Evolutionary conservation across 441 rosid genomes (phyloP), one percentile per base, ranked within the genome.

Genomic region (Capsella rubella): DNA sequence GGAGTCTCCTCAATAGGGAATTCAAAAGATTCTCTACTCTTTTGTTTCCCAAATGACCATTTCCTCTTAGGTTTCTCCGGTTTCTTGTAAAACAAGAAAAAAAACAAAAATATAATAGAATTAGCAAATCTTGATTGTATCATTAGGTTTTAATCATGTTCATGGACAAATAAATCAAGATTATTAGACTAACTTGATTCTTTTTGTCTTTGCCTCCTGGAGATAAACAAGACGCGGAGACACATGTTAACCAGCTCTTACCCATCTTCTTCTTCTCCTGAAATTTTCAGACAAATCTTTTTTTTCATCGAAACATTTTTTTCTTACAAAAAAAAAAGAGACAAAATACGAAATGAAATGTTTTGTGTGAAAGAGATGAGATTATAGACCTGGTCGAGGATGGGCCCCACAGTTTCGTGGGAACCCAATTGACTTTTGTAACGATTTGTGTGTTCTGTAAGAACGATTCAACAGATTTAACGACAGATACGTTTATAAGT

Each of bases 391-490:
- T 76, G 55, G 75, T 76, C 54, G 4, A 47, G 55, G 55, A 64
- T 69, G 79, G 79, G 75, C 75, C 79, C 79, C 75, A 70, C 75
- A 21, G 75, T 63, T 64, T 64, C 61, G 79, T 76, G 75, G 75
- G 75, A 63, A 76, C 71, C 79, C 71, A 70, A 64, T 76, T 76
- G 71, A 63, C 71, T 76, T 69, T 76, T 62, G 64, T 35, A 54
- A 62, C 65, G 52, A 69, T 69, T 53, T 61, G 60, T 54, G 65
- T 69, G 27, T 62, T 63, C 53, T 56, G 55, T 70, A 55, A 70
- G 79, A 76, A 64, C 54, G 27, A 76, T 70, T 76, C 75, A 76
- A 76, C 79, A 55, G 75, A 69, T 63, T 63, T 54, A 76, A 75
- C 59, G 58, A 75, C 43, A 61, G 42, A 67, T 46, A 63, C 73